Evolutionary conservation across 2,329 filamentous ascomycete species (phyloP), one percentile per base, ranked within the genome.

Genomic region (Diplodia mutila): DNA sequence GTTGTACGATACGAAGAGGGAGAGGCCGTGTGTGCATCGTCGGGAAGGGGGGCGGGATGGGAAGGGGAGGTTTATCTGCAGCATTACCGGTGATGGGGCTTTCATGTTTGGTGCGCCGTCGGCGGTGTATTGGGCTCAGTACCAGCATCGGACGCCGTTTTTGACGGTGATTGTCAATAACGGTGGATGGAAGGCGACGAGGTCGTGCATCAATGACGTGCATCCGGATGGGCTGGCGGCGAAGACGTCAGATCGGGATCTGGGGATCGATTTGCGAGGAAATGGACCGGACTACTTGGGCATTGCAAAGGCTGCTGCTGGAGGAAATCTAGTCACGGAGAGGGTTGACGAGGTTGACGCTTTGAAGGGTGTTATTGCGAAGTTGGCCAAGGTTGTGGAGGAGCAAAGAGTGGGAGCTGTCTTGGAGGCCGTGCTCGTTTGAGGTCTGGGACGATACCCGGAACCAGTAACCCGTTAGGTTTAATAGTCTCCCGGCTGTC

Each of bases 151-250:
- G 32, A 86, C 87, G 23, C 85, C 86, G 0, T 77, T 87, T 2
- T 70, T 87, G 70, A 87, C 85, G 0, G 82, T 87, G 67, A 82
- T 87, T 5, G 75, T 87, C 34, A 87, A 87, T 71, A 87, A 87
- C 75, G 84, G 85, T 71, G 85, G 85, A 29, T 65, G 61, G 61
- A 52, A 53, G 32, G 61, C 61, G 1, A 65, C 61, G 18, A 12
- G 61, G 3, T 53, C 46, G 0, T 65, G 61, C 25, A 52, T 65
- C 48, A 53, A 52, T 14, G 61, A 65, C 23, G 61, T 65, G 61
- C 61, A 65, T 42, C 61, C 61, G 23, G 48, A 53, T 34, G 61
- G 61, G 7, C 16, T 65, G 23, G 61, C 61, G 7, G 46, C 61
- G 14, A 39, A 53, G 48, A 53, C 48, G 14, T 65, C 49, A 1